Evolutionary conservation across 805 yeast species (phyloP), one percentile per base, ranked within the genome.

Genomic region (Candida xyloterini): DNA sequence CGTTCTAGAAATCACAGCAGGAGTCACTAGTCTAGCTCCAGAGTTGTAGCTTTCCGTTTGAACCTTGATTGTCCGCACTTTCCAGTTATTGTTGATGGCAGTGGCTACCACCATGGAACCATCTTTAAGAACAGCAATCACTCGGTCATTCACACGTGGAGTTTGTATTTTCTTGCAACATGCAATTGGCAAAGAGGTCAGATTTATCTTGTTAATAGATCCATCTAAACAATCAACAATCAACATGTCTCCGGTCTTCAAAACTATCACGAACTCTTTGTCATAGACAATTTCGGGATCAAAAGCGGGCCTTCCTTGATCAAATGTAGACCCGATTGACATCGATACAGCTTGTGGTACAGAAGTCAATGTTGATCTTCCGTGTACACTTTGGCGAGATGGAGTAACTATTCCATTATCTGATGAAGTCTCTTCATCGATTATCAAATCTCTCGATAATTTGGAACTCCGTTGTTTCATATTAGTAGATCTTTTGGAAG

Each of bases 131-230:
- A 73, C 68, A 42, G 79, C 74, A 1, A 86, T 78, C 22, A 86
- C 62, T 45, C 90, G 67, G 56, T 85, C 93, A 52, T 78, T 81
- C 18, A 85, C 81, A 55, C 93, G 70, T 4, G 95, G 87, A 0
- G 95, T 81, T 2, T 72, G 56, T 9, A 87, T 57, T 44, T 74
- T 74, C 36, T 72, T 73, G 40, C 81, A 80, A 2, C 78, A 66
- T 1, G 68, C 65, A n/a, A 83, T 53, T 15, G 64, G 56, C 1
- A 56, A 44, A 11, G 50, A 38, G 2, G 67, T 57, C 9, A 71
- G 28, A n/a, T 48, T 40, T 7, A 65, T 57, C 29, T 57, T 61
- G n/a, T 52, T 63, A 7, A 70, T 35, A 0, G 63, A 46, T 2
- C 84, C 83, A 47, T 68, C 72, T 20, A 59, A 57, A 53, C 84